A percentile compares a stretch with the other conserved stretches of the same genome.
Conservation (phyloP, 176 grass and related monocot species). For the Hordeum vulgare region DNA sequence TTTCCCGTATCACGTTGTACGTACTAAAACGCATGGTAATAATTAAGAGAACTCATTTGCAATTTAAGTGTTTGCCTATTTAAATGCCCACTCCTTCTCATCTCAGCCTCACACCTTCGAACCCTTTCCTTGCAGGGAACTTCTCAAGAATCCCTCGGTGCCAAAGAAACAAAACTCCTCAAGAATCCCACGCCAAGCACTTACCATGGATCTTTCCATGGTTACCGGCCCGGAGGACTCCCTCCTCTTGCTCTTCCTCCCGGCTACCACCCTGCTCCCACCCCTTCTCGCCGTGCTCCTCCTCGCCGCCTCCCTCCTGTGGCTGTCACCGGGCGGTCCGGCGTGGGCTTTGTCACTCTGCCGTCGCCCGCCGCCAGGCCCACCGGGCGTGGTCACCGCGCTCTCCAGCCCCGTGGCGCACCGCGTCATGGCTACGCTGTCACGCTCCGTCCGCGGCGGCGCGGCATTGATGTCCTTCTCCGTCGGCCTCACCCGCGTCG, state of each 20-base stretch:
- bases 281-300: slow-evolving; percentile 21
- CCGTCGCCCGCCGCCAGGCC: slow-evolving; percentile 23
- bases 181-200: neutral
- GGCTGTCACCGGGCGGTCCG: slow-evolving; percentile 51
- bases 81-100: neutral
- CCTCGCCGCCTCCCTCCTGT: slow-evolving; percentile 21
- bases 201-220: slow-evolving; percentile 33
- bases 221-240: slow-evolving; percentile 7
- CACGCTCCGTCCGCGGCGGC: slow-evolving; percentile 19
- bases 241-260: slow-evolving; percentile 31
- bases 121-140: neutral
- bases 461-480: slow-evolving; percentile 62
- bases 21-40: too few relatives aligned
- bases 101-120: neutral
- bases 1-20: too few relatives aligned
- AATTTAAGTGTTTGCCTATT: neutral
- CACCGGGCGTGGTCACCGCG: slow-evolving; percentile 20
- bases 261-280: slow-evolving; percentile 4
- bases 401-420: slow-evolving; percentile 50
- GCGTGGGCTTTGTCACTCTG: slow-evolving; percentile 48
- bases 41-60: neutral
- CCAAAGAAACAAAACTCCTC: neutral
- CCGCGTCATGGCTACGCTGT: slow-evolving; percentile 32
- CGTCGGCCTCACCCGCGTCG: slow-evolving; percentile 65
- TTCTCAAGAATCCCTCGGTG: neutral